Base-by-base conservation (phyloP, 2,329 filamentous ascomycete genomes). In the Sclerotinia borealis region DNA sequence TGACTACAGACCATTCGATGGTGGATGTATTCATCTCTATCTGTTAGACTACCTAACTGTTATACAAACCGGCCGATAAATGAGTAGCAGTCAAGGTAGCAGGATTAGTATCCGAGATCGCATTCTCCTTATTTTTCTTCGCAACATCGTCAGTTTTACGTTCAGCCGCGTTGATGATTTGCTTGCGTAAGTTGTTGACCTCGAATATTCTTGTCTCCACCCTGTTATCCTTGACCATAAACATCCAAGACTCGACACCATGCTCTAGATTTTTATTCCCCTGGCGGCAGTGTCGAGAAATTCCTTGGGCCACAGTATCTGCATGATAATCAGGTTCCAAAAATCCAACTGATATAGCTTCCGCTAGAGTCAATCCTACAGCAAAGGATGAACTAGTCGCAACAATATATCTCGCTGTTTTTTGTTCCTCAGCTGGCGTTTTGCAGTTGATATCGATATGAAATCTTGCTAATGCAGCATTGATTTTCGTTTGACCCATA, bases 351-450 rank as follows among this genome's bases (percentile, higher is more conserved):
- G 55, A 45, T 59, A 59, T 29, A n/a, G 41, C 55, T n/a, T 47
- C 27, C n/a, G 41, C 39, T 36, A 59, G 41, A 34, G 55, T 59
- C 29, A 59, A n/a, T 27, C 41, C 41, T 48, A 59, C 55, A 13
- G 55, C 37, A 34, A 59, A 47, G 27, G 55, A 47, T 31, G 41
- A 59, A 36, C 55, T 59, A 31, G 55, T 59, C 7, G 55, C 5
- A 47, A 59, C 25, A 47, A 59, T 45, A n/a, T 47, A 59, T 47
- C 55, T 45, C 3, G 55, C 41, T 22, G 55, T 59, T 41, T 22
- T 15, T 27, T 47, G 39, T 36, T 29, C 29, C 22, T 59, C 11
- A 19, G 54, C n/a, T 29, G 37, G 37, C 29, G n/a, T n/a, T 17
- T 59, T 59, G 25, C 3, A 3, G 19, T 59, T 41, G 27, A 59